Percentiles rank a stretch among this genome's conserved stretches.
Evolutionary conservation across 805 yeast species (phyloP).

Genomic region (Starmera amethionina): DNA sequence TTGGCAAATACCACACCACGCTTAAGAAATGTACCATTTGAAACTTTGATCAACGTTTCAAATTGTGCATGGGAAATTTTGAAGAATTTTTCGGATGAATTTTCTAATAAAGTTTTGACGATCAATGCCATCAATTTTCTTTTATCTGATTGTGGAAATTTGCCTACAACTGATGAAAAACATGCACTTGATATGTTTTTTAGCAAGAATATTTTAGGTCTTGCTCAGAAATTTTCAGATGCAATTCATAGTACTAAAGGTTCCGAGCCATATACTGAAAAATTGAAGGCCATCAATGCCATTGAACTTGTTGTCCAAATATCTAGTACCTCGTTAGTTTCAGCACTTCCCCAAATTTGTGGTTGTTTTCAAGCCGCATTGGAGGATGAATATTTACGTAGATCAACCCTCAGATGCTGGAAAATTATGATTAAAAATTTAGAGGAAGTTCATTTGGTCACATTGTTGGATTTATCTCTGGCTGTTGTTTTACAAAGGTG

Average conservation of each 20-base stretch:
- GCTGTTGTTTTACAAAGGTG: slow-evolving; percentile 69
- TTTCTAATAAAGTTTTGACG: slow-evolving; percentile 17
- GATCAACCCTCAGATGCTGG: slow-evolving; percentile 62
- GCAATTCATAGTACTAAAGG: slow-evolving; percentile 68
- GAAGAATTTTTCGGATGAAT: slow-evolving; percentile 29
- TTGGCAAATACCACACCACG: slow-evolving; percentile 43
- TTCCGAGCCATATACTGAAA: slow-evolving; percentile 60
- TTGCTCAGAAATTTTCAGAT: slow-evolving; percentile 73
- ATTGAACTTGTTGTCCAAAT: slow-evolving; percentile 54
- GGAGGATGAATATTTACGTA: slow-evolving; percentile 50
- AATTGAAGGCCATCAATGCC: slow-evolving; percentile 63
- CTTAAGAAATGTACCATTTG: slow-evolving; percentile 24
- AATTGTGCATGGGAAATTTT: slow-evolving; percentile 32
- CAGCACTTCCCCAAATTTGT: slow-evolving; percentile 76
- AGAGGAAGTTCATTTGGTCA: slow-evolving; percentile 44
- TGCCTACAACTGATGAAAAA: slow-evolving; percentile 13
- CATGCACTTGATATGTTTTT: slow-evolving; percentile 30
- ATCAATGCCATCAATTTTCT: slow-evolving; percentile 32
- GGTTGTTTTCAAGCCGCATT: slow-evolving; percentile 78
- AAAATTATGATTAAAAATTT: slow-evolving; percentile 47
- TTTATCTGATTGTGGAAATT: slow-evolving; percentile 15
- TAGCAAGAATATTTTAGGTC: slow-evolving; percentile 56
- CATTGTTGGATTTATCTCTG: slow-evolving; percentile 64
- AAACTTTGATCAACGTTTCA: slow-evolving; percentile 17
- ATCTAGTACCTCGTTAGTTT: slow-evolving; percentile 42